A percentile compares a stretch with the other conserved stretches of the same genome.
phyloP scores from a whole-genome alignment of 2,329 filamentous ascomycete species.

The Ophiostoma perfectum region DNA sequence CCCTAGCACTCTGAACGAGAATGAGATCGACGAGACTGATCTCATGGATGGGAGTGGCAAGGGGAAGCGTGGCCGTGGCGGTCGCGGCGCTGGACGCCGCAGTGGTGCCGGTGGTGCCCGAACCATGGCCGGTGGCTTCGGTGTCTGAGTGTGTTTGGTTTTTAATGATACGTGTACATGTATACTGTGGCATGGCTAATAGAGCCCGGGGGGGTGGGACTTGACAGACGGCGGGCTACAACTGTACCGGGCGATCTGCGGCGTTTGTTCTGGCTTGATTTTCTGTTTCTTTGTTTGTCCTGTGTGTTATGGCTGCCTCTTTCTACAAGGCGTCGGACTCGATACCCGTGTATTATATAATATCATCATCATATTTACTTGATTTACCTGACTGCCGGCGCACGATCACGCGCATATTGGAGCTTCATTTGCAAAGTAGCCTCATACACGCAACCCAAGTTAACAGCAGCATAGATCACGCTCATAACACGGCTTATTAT shows the following conservation, averaged over 20 bases:
- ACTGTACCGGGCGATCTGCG: conserved; percentile 4
- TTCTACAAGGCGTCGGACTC: conserved; percentile 1
- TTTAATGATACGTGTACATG: neutral
- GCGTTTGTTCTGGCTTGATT: neutral
- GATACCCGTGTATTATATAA: neutral
- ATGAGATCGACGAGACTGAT: conserved; percentile 29
- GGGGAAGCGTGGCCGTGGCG: conserved; percentile 15
- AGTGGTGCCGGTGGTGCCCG: conserved; percentile 14
- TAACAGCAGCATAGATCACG: too few relatives aligned
- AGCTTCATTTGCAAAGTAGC: too few relatives aligned
- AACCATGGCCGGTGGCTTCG: conserved; percentile 26
- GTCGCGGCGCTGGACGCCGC: conserved; percentile 22
- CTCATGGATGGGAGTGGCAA: conserved; percentile 10
- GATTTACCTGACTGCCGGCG: neutral
- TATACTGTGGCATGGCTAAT: neutral
- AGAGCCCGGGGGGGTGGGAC: neutral
- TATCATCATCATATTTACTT: neutral
- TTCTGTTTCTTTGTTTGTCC: neutral
- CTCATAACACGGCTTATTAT: too few relatives aligned
- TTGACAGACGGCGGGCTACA: neutral
- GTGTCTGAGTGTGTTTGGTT: conserved; percentile 20
- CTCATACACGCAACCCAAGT: too few relatives aligned
- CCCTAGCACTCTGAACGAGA: conserved; percentile 17
- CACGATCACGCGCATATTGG: neutral
- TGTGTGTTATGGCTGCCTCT: neutral